Evolutionary conservation across 2,329 filamentous ascomycete genomes (phyloP).

Genomic region (Alternaria sp.): DNA sequence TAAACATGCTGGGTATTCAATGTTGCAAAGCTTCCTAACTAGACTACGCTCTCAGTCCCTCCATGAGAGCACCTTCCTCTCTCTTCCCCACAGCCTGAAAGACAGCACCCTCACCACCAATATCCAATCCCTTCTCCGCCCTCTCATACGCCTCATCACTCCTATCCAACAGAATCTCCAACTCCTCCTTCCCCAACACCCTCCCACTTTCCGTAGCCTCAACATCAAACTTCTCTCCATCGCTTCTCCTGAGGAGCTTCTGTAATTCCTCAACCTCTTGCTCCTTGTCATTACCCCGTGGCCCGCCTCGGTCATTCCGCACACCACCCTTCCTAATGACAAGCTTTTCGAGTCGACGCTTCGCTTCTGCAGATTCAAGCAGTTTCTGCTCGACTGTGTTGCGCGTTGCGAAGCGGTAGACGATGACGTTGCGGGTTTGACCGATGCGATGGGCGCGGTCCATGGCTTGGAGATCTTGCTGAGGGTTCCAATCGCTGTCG

Average conservation of each 20-base stretch:
- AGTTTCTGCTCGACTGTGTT: conserved; percentile 90
- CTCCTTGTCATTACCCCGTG: conserved; percentile 40
- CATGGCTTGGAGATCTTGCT: conserved; percentile 95
- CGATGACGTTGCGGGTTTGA: conserved; percentile 87
- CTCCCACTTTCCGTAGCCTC: conserved; percentile 64
- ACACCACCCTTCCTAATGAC: conserved; percentile 88
- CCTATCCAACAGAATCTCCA: conserved; percentile 80
- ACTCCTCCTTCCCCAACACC: conserved; percentile 76
- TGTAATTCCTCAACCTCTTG: conserved; percentile 58
- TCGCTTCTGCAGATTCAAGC: conserved; percentile 86
- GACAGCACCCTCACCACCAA: conserved; percentile 63
- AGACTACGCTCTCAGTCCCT: conserved; percentile 52
- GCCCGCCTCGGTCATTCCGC: conserved; percentile 67
- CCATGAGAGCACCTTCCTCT: conserved; percentile 58
- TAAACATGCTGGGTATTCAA: not conserved
- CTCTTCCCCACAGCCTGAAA: conserved; percentile 86
- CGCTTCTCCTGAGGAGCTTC: conserved; percentile 63
- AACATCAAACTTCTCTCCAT: conserved; percentile 69
- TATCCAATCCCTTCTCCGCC: conserved; percentile 79
- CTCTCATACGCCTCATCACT: conserved; percentile 70
- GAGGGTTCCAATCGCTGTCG: conserved; percentile 92
- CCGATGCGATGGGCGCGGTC: conserved; percentile 95
- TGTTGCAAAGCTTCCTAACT: not conserved
- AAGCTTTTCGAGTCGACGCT: conserved; percentile 88
- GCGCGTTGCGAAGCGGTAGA: conserved; percentile 92